Percentiles rank a stretch among this genome's conserved stretches.
phyloP scores from a whole-genome alignment of 106 monocot species.

The Cymbidium sinense region DNA sequence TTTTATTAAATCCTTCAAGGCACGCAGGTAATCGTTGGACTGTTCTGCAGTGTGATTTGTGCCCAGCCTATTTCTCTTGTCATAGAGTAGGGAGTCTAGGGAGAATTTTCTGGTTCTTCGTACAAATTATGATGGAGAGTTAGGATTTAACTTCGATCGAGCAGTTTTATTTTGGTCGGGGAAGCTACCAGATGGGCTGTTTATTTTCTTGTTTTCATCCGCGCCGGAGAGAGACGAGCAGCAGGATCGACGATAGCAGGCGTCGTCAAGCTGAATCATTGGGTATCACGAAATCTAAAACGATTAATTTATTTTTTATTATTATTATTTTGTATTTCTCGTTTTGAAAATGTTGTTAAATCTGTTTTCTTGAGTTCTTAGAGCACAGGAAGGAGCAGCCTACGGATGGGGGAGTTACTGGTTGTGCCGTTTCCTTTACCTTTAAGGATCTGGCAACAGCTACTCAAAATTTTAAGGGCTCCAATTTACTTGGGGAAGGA shows the following conservation, averaged over 20 bases:
- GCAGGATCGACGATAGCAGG: conserved; percentile 32
- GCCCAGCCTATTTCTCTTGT: not conserved
- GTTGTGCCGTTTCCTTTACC: conserved; percentile 48
- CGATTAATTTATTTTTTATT: conserved; percentile 2
- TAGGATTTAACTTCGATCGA: not conserved
- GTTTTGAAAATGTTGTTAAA: not conserved
- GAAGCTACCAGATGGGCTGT: conserved; percentile 20
- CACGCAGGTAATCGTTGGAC: not conserved
- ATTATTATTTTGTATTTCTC: not conserved
- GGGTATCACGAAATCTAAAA: conserved; percentile 5
- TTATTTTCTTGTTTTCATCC: conserved; percentile 32
- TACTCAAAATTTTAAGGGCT: conserved; percentile 62
- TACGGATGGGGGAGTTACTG: conserved; percentile 11
- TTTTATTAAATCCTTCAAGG: not conserved
- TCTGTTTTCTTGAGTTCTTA: not conserved
- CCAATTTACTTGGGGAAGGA: conserved; percentile 80
- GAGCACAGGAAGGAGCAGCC: conserved; percentile 21
- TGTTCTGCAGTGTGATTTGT: not conserved
- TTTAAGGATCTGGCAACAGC: conserved; percentile 70
- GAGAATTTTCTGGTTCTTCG: not conserved
- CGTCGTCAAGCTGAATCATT: conserved; percentile 5
- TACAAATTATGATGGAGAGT: not conserved
- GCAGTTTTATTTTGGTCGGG: not conserved
- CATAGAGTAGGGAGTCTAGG: not conserved
- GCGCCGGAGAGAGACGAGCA: conserved; percentile 17